phyloP scores from a whole-genome alignment of 1,284 basidiomycete species.

The Boletellus sp. region DNA sequence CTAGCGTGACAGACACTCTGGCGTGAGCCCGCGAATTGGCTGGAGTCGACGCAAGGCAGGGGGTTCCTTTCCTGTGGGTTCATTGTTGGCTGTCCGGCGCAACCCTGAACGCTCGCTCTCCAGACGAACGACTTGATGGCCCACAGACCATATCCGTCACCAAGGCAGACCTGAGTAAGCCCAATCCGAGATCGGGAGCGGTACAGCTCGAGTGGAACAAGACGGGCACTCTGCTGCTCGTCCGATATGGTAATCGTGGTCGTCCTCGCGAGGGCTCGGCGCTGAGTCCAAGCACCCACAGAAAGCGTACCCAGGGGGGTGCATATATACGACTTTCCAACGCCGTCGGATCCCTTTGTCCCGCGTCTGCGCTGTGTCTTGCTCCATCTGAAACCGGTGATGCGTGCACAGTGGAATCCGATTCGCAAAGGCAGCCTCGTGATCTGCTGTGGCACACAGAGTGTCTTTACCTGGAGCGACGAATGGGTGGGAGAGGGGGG shows the following conservation, averaged over 20 bases:
- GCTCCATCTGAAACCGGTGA: conserved; percentile 56
- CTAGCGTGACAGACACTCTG: conserved; percentile 56
- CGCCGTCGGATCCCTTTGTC: conserved; percentile 46
- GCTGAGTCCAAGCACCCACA: conserved; percentile 26
- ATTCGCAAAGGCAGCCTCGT: conserved; percentile 63
- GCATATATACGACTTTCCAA: conserved; percentile 63
- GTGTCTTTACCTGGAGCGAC: conserved; percentile 78
- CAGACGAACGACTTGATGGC: conserved; percentile 65
- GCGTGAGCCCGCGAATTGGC: conserved; percentile 79
- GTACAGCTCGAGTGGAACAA: conserved; percentile 76
- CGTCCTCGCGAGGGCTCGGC: not conserved
- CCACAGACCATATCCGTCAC: conserved; percentile 48
- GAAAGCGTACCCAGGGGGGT: conserved; percentile 59
- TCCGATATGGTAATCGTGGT: conserved; percentile 55
- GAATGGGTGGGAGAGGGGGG: conserved; percentile 64
- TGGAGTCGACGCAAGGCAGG: conserved; percentile 71
- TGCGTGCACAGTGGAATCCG: conserved; percentile 74
- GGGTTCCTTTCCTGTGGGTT: conserved; percentile 76
- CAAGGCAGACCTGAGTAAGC: conserved; percentile 53
- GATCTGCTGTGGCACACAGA: conserved; percentile 64
- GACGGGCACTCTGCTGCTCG: conserved; percentile 66
- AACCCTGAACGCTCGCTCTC: conserved; percentile 2
- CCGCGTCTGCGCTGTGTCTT: conserved; percentile 65
- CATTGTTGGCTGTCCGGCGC: not conserved
- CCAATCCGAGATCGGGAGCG: conserved; percentile 60